Evolutionary conservation across 2,329 filamentous ascomycete genomes (phyloP).

Genomic region (Colletotrichum abscissum): DNA sequence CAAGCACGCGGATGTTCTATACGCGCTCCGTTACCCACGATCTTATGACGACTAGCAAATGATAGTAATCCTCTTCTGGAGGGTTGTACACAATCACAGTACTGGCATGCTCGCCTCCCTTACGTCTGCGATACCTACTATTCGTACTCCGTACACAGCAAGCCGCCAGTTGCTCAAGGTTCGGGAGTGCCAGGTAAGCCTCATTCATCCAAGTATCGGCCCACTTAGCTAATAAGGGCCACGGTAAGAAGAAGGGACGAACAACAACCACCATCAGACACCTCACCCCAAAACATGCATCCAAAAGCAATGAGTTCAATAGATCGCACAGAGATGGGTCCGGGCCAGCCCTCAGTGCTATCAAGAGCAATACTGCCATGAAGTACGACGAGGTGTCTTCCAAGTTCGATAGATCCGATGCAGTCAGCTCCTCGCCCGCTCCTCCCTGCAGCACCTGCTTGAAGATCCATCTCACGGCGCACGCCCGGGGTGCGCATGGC

Average conservation of each 20-base stretch:
- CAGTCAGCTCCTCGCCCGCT: not conserved
- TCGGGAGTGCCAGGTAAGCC: constrained; percentile 15
- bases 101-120: constrained; percentile 31
- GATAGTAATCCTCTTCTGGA: not conserved
- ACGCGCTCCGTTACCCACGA: not conserved
- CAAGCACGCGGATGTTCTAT: not conserved
- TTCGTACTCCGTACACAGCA: not conserved
- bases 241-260: constrained; percentile 23
- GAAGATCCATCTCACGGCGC: constrained; percentile 9
- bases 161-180: constrained; percentile 4
- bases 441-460: not conserved
- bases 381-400: not conserved
- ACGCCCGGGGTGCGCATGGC: constrained; percentile 15
- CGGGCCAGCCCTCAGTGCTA: not conserved
- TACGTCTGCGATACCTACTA: not conserved
- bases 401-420: not conserved
- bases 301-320: not conserved
- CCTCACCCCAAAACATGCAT: not conserved
- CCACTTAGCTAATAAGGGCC: constrained; percentile 9
- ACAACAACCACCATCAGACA: not conserved
- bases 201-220: constrained; percentile 15
- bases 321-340: not conserved
- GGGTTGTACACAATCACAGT: not conserved
- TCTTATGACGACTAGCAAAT: not conserved
- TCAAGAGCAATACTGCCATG: not conserved